These are phyloP conservation scores for Ustilago hordei DNA, from an alignment of 1,284 basidiomycete genomes.

Conservation along the genomic window DNA sequence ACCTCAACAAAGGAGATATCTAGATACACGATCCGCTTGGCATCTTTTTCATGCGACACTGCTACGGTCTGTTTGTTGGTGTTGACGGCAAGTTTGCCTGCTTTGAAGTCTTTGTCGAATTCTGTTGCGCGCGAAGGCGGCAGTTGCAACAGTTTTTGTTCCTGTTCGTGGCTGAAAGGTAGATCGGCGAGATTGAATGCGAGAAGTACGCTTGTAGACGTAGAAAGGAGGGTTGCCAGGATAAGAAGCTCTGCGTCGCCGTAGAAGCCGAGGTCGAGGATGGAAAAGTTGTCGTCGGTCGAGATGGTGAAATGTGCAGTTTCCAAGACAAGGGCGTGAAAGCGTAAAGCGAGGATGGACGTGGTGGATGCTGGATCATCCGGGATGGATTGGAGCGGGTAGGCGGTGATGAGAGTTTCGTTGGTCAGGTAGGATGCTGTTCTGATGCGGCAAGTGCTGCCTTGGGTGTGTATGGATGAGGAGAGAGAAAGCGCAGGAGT, in stretches of 20 bases:
- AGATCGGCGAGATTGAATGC: conserved; percentile 20
- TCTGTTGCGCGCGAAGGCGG: conserved; percentile 25
- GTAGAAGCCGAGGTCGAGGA: conserved; percentile 36
- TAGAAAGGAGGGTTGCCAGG: conserved; percentile 11
- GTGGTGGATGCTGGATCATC: neutral
- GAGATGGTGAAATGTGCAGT: conserved; percentile 8
- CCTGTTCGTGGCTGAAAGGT: neutral
- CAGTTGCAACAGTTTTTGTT: neutral
- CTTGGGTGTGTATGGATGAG: conserved; percentile 2
- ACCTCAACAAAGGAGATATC: conserved; percentile 27
- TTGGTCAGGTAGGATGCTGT: conserved; percentile 8
- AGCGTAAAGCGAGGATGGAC: conserved; percentile 17
- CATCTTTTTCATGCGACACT: conserved; percentile 17
- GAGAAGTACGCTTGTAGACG: conserved; percentile 16
- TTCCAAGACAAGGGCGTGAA: neutral
- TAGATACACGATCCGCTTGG: conserved; percentile 31
- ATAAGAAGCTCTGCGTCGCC: conserved; percentile 32
- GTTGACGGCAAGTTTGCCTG: conserved; percentile 35
- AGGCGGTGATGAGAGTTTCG: conserved; percentile 8
- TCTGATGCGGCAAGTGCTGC: conserved; percentile 2
- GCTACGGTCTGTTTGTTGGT: conserved; percentile 41
- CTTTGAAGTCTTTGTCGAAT: conserved; percentile 25
- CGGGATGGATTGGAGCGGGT: conserved; percentile 8
- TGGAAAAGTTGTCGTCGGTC: neutral
- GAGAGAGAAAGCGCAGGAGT: conserved; percentile 23